Conservation (phyloP, 495 filamentous ascomycete genomes). For the Penicillium coprophilum region DNA sequence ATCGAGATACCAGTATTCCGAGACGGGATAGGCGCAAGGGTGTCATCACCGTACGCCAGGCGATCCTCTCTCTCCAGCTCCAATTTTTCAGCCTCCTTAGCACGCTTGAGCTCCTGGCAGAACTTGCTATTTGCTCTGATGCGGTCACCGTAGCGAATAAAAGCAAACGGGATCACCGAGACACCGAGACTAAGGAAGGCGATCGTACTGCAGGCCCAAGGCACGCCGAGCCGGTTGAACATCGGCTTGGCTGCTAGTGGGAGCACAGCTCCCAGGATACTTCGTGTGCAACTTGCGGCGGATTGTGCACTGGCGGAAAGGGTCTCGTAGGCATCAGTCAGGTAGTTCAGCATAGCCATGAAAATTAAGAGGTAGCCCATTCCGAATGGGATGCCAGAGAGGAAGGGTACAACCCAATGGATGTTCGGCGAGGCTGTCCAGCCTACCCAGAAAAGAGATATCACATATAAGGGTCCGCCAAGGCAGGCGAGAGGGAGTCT, state of each 20-base stretch:
- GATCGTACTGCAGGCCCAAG: conserved; percentile 45
- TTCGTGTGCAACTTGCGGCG: conserved; percentile 41
- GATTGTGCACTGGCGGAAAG: conserved; percentile 45
- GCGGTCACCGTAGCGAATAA: conserved; percentile 37
- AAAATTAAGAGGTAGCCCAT: conserved; percentile 45
- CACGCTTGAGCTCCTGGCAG: conserved; percentile 39
- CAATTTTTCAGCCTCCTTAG: conserved; percentile 29
- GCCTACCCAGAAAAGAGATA: conserved; percentile 42
- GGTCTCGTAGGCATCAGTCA: conserved; percentile 47
- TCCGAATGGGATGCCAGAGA: conserved; percentile 41
- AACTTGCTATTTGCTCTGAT: conserved; percentile 40
- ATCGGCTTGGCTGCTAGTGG: conserved; percentile 44
- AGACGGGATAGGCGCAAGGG: conserved; percentile 17
- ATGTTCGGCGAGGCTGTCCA: conserved; percentile 40
- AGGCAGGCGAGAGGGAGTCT: conserved; percentile 43
- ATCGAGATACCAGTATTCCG: conserved; percentile 15
- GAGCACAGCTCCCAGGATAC: conserved; percentile 41
- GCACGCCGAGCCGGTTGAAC: conserved; percentile 40
- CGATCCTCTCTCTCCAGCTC: conserved; percentile 24
- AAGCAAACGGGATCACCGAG: conserved; percentile 36
- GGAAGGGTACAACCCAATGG: conserved; percentile 42
- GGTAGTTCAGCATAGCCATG: conserved; percentile 49
- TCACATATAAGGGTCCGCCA: conserved; percentile 40
- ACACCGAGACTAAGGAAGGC: conserved; percentile 41
- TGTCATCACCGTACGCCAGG: conserved; percentile 9